Base-by-base conservation (phyloP, 2,329 filamentous ascomycete species). In the Neurospora crassa region DNA sequence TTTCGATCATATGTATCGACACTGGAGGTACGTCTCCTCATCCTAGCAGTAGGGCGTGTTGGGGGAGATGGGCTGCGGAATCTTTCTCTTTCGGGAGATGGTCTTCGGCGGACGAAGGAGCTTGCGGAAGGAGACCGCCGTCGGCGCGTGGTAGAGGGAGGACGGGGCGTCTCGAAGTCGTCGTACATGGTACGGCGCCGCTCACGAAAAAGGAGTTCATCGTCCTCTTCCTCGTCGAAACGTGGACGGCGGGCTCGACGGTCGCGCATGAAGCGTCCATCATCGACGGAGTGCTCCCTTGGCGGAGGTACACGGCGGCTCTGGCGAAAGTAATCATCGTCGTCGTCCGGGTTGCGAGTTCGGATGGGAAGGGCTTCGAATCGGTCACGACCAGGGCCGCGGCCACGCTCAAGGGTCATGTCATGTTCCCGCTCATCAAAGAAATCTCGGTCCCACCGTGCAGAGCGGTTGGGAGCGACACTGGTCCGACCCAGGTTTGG, bases 1-100 rank as follows among this genome's bases (percentile, higher is more conserved):
- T 89, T 89, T 34, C 53, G 90, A 80, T 97, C 94, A 78, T 93
- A 97, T 0, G 92, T 97, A 79, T 97, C 94, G 47, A 97, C 85
- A 69, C 93, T 97, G 16, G 93, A 97, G 79, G 97, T 94, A 63
- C 94, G 89, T 71, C 94, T 88, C 69, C 96, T 78, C 74, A 94
- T 85, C 40, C 85, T 84, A 2, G 75, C 77, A 37, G 53, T 63
- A 2, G 93, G 94, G 67, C 91, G 86, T 42, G 86, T 85, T 70
- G 84, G 81, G 2, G 86, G 87, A 11, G 87, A 85, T 5, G 85
- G 80, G 59, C 79, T 81, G 40, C 85, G 82, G 67, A 76, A 73
- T 69, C 85, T 79, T 70, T 89, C 87, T 41, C 84, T 83, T 74
- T 90, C 89, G 71, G 84, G 84, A 72, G 86, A 83, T 72, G 86